A percentile compares a stretch with the other conserved stretches of the same genome.
phyloP scores from a whole-genome alignment of 805 yeast species.

The Barnettozyma pratensis region DNA sequence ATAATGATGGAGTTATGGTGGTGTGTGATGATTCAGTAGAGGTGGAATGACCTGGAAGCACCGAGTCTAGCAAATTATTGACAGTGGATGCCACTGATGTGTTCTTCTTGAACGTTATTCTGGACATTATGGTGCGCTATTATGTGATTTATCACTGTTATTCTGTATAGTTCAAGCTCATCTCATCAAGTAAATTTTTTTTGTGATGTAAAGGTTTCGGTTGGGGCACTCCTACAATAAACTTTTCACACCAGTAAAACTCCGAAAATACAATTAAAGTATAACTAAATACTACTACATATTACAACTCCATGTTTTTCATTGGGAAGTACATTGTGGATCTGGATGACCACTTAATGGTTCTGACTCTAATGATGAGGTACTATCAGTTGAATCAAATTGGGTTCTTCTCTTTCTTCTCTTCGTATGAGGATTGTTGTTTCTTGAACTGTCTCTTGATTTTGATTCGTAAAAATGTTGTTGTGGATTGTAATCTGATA shows the following conservation, averaged over 20 bases:
- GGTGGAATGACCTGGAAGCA: slow-evolving; percentile 33
- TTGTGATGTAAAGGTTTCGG: background rate
- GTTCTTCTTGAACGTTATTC: slow-evolving; percentile 10
- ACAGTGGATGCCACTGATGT: slow-evolving; percentile 25
- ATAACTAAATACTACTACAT: background rate
- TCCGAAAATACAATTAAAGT: background rate
- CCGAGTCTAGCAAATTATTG: slow-evolving; percentile 32
- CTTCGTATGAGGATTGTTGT: slow-evolving; percentile 3
- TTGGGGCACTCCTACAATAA: background rate
- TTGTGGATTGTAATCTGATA: slow-evolving; percentile 12
- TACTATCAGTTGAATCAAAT: background rate
- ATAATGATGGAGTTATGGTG: slow-evolving; percentile 21
- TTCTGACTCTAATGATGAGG: background rate
- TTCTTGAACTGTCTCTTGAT: background rate
- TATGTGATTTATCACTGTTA: background rate
- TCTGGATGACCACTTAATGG: background rate
- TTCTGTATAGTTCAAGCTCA: background rate
- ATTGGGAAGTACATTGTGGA: slow-evolving; percentile 11
- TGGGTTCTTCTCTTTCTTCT: slow-evolving; percentile 5
- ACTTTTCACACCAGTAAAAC: background rate
- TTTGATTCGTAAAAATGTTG: slow-evolving; percentile 1
- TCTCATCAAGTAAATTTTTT: slow-evolving; percentile 3
- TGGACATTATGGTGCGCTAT: background rate
- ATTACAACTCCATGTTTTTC: background rate
- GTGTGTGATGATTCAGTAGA: slow-evolving; percentile 6